phyloP scores from a whole-genome alignment of 306 rosid genomes.

The Gynostemma pentaphyllum region DNA sequence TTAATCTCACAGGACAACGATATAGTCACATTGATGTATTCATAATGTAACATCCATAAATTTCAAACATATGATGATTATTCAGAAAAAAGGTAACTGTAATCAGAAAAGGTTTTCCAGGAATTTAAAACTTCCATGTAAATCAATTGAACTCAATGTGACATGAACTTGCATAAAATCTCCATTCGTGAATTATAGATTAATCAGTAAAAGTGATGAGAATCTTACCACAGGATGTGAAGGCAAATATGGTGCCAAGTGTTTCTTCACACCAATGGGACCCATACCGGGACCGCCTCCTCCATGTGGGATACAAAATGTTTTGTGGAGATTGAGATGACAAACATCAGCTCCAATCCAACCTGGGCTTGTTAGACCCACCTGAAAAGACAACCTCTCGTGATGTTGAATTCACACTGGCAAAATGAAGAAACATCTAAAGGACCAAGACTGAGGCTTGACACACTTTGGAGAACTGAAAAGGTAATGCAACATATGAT shows the following conservation, averaged over 20 bases:
- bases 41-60: background rate
- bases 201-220: background rate
- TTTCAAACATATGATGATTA: no score
- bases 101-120: background rate
- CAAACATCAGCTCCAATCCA: constrained; percentile 99
- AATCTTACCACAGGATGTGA: constrained; percentile 91
- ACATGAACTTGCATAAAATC: no score
- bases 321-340: constrained; percentile 98
- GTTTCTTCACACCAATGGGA: constrained; percentile 99
- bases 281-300: constrained; percentile 99
- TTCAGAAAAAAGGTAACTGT: background rate
- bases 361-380: constrained; percentile 96
- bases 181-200: no score
- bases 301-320: constrained; percentile 99
- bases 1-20: no score
- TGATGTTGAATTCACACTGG: constrained; percentile 7
- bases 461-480: no score
- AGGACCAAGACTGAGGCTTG: no score
- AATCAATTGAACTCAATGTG: no score
- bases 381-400: constrained; percentile 32
- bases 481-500: no score
- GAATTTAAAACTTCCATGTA: no score
- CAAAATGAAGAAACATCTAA: background rate
- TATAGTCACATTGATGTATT: no score
- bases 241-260: constrained; percentile 96